Evolutionary conservation across 768 basidiomycete species (phyloP).

Genomic region (Amylocystis lapponica): DNA sequence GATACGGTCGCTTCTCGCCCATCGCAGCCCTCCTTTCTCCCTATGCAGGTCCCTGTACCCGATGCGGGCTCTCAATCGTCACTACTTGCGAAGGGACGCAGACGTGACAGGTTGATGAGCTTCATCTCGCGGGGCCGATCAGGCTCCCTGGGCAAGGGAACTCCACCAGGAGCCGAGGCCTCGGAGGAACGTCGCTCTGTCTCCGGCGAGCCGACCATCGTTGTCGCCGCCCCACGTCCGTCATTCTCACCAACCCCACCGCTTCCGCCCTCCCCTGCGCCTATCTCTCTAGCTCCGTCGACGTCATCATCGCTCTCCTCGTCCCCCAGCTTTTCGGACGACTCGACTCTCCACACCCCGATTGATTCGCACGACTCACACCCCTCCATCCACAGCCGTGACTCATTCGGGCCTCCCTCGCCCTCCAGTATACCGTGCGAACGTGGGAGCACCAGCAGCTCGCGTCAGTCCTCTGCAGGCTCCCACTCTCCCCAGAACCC

Average conservation of each 20-base stretch:
- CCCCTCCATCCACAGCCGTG: no score
- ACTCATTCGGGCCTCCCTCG: constrained; percentile 15
- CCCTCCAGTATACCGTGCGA: constrained; percentile 12
- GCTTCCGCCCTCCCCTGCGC: constrained; percentile 1
- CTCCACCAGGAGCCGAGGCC: not conserved
- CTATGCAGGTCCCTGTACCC: not conserved
- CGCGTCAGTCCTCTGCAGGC: no score
- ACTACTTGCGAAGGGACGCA: constrained; percentile 9
- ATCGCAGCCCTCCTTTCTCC: not conserved
- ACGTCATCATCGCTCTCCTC: constrained; percentile 9
- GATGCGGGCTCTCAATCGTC: not conserved
- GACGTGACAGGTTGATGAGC: constrained; percentile 23
- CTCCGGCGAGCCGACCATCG: constrained; percentile 10
- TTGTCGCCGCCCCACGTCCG: constrained; percentile 5
- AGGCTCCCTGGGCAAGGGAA: constrained; percentile 18
- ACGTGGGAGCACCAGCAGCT: no score
- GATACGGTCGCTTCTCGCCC: constrained; percentile 19
- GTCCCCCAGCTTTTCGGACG: constrained; percentile 14
- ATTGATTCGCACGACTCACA: constrained; percentile 5
- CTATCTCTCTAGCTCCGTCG: not conserved
- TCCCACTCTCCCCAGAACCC: no score
- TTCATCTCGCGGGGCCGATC: constrained; percentile 23
- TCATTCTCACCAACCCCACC: constrained; percentile 6
- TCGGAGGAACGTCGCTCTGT: constrained; percentile 5
- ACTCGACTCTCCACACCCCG: constrained; percentile 16